Base-by-base conservation (phyloP, 1,284 basidiomycete genomes). In the Gomphus bonarii region DNA sequence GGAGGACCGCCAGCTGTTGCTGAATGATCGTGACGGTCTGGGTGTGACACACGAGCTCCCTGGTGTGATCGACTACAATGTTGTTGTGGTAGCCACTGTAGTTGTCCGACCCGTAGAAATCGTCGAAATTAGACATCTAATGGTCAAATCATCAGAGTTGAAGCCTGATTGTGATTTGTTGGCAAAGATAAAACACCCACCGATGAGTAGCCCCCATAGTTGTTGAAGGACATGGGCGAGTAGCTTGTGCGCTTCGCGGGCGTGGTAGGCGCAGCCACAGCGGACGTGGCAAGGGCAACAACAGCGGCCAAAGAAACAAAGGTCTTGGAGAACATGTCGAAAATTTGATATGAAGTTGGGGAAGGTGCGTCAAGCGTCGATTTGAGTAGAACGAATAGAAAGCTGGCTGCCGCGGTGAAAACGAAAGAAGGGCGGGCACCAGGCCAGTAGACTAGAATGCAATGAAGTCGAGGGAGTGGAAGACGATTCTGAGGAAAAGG, bases 81-180 rank as follows among this genome's bases (percentile, higher is more conserved):
- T 59, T 54, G 57, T 53, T 58, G 31, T 55, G 43, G 33, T 57
- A 61, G 9, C 59, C 54, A 36, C 60, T 60, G 58, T 64, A 65
- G 59, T 65, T 64, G 47, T 58, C 58, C 10, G 55, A 40, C 16
- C 64, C 64, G 44, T 59, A 64, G 57, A 65, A 65, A 52, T 65
- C 54, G 46, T 65, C 64, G 51, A 65, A 64, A 54, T 61, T 58
- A 48, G 54, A 43, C 36, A 58, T 31, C 57, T 58, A 30, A n/a
- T 12, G 3, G 14, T 6, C 16, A 38, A 25, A 30, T 30, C 8
- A 35, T 35, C 8, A 7, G 4, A 35, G 33, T 35, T 35, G 10
- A 35, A 35, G 33, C 20, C 14, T 22, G n/a, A 20, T n/a, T 40
- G n/a, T 28, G 25, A 1, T 12, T 31, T 31, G n/a, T 22, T 20